These are phyloP conservation scores for Pichia sporocuriosa DNA, from an alignment of 805 yeast species.

Conservation along the genomic window DNA sequence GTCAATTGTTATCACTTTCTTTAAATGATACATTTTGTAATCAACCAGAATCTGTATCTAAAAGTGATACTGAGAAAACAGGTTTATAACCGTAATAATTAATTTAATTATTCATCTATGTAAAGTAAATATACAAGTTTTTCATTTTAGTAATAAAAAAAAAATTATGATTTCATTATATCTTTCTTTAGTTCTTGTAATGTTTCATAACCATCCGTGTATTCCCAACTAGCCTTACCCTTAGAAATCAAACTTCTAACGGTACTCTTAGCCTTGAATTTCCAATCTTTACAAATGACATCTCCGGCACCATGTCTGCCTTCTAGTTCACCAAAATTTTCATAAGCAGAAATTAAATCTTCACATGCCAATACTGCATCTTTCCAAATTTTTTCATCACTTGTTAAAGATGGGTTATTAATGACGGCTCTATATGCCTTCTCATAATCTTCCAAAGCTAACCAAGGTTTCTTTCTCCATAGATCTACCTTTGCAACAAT, in stretches of 20 bases:
- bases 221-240: slow-evolving; percentile 78
- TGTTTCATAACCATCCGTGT: slow-evolving; percentile 66
- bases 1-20: not conserved
- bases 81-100: not conserved
- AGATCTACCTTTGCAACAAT: slow-evolving; percentile 76
- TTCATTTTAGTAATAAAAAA: not conserved
- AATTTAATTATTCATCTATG: no score
- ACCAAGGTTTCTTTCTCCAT: slow-evolving; percentile 88
- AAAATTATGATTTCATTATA: slow-evolving; percentile 17
- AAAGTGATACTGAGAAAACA: slow-evolving; percentile 2
- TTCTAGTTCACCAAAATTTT: slow-evolving; percentile 75
- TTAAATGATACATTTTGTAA: not conserved
- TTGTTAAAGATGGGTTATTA: slow-evolving; percentile 56
- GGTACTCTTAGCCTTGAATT: slow-evolving; percentile 67
- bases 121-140: no score
- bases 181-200: slow-evolving; percentile 48
- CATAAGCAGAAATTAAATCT: slow-evolving; percentile 81
- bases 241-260: slow-evolving; percentile 71
- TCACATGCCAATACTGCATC: slow-evolving; percentile 72
- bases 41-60: not conserved
- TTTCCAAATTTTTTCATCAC: slow-evolving; percentile 60
- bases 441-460: slow-evolving; percentile 76
- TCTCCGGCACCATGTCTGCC: slow-evolving; percentile 77
- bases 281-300: slow-evolving; percentile 90
- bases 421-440: slow-evolving; percentile 74